Evolutionary conservation across 768 basidiomycete genomes (phyloP), one percentile per base, ranked within the genome.

Genomic region (Amanita subjunquillea): DNA sequence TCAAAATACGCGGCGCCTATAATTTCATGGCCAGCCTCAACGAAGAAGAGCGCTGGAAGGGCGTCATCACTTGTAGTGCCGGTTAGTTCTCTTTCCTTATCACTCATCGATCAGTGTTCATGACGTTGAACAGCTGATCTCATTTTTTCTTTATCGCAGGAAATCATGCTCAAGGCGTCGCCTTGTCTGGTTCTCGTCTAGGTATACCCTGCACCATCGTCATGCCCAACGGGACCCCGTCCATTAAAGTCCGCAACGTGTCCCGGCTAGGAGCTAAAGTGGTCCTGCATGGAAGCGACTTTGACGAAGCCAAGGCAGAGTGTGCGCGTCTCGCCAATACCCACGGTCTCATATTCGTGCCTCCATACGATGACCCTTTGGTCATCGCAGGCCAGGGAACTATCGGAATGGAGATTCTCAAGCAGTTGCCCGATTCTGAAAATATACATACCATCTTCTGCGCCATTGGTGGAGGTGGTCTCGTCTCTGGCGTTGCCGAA

Each of bases 361-460:
- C 96, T 0, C 96, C 96, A 0, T 99, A 94, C 65, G 96, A 99
- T 61, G 90, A 99, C 59, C 96, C 96, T 0, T 77, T 94, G 55
- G 85, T 99, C 62, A 93, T 99, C 57, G 94, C 96, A 0, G 96
- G 96, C 0, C 96, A 98, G 65, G 96, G 94, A 9, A 99, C 96
- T 0, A 77, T 90, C 22, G 96, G 85, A 6, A 81, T 96, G 79
- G 96, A 99, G 65, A 87, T 99, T 48, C 76, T 97, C 51, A 92
- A 97, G 60, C 95, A 99, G 63, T 56, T 88, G 0, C 75, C 83
- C 1, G 76, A 85, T 48, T 78, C 91, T 1, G 87, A 91, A 43
- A 72, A 68, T 47, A 69, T 98, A 6, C 87, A 91, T 54, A 91
- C 76, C 3, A 82, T 99, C 5, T 98, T 99, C 63, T 85, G 80